Percentiles rank a stretch among this genome's conserved stretches.
Conservation (phyloP, 306 rosid species). For the Cicer pinnatifidum region DNA sequence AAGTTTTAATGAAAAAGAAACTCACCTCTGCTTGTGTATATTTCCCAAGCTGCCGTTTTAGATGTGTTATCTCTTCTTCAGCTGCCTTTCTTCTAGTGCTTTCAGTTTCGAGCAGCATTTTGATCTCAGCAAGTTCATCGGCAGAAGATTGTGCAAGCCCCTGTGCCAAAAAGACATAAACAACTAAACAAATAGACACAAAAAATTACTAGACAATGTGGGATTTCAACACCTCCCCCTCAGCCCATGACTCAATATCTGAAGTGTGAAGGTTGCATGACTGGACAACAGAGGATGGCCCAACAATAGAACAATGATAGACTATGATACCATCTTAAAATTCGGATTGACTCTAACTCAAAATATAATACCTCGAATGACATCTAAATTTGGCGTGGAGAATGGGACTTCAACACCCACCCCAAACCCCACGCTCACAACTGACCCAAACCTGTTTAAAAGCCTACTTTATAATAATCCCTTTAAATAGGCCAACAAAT, state of each 20-base stretch:
- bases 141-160: constrained; percentile 51
- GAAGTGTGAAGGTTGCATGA: not conserved
- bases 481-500: not conserved
- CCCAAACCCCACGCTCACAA: not conserved
- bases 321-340: not conserved
- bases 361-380: not conserved
- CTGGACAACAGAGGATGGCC: not conserved
- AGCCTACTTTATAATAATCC: not conserved
- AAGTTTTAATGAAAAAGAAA: constrained; percentile 31
- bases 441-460: not conserved
- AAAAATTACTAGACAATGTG: not conserved
- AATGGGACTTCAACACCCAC: not conserved
- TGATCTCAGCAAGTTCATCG: constrained; percentile 64
- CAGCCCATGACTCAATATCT: not conserved
- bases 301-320: not conserved
- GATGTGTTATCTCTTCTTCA: constrained; percentile 73
- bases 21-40: constrained; percentile 58
- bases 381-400: not conserved
- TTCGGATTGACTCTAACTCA: not conserved
- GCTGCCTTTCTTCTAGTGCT: constrained; percentile 62
- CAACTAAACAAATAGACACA: not conserved
- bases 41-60: constrained; percentile 59
- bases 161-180: constrained; percentile 51
- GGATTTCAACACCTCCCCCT: not conserved
- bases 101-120: constrained; percentile 73